Evolutionary conservation across 352 stramenopile species (phyloP), one percentile per base, ranked within the genome.

Genomic region (Achlya hypogyna): DNA sequence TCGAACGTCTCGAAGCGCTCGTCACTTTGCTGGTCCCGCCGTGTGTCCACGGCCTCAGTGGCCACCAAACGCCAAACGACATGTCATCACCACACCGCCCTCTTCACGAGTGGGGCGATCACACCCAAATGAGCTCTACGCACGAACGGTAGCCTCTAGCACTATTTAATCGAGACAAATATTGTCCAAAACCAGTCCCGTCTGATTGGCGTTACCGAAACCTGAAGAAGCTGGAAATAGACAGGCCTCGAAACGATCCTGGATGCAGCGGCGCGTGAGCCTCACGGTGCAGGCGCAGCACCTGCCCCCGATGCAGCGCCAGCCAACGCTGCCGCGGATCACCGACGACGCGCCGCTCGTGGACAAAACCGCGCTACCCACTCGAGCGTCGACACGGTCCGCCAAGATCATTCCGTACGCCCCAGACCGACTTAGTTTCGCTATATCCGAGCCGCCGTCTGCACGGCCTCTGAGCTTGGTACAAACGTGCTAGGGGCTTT

Each of bases 1-100:
- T 67, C 20, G 60, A 67, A n/a, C 60, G 60, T 8, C 25, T 67
- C 4, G 60, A 67, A 27, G 23, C 9, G 45, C 51, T 67, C 28
- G 31, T 67, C 9, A 38, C 43, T 22, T n/a, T 38, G 40, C n/a
- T 67, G 12, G n/a, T 67, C 42, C 31, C 49, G 22, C n/a, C n/a
- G n/a, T n/a, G n/a, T n/a, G n/a, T n/a, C n/a, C n/a, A n/a, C n/a
- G n/a, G n/a, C n/a, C n/a, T n/a, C n/a, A n/a, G n/a, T n/a, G n/a
- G n/a, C n/a, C n/a, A n/a, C n/a, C n/a, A n/a, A n/a, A n/a, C n/a
- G n/a, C n/a, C n/a, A n/a, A n/a, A n/a, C n/a, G n/a, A n/a, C n/a
- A n/a, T n/a, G n/a, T n/a, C n/a, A n/a, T n/a, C n/a, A n/a, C n/a
- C n/a, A n/a, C n/a, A n/a, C n/a, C n/a, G n/a, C n/a, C n/a, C n/a